phyloP scores from a whole-genome alignment of 495 filamentous ascomycete species.

The Darksidea phi region DNA sequence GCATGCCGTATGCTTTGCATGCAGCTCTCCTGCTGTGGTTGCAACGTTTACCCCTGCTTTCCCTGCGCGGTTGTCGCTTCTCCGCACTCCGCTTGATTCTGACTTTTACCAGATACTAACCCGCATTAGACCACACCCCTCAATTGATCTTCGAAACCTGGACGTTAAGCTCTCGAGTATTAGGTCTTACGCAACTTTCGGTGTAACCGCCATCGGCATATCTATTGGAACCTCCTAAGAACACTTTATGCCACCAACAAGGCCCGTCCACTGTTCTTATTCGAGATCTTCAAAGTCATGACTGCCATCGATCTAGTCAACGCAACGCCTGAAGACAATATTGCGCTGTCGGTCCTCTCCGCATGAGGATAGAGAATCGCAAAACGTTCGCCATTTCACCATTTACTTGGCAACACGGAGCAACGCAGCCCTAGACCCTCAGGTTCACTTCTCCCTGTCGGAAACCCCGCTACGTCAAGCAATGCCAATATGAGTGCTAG shows the following conservation, averaged over 20 bases:
- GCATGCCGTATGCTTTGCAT: conserved; percentile 30
- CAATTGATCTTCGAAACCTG: conserved; percentile 5
- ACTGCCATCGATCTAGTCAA: background rate
- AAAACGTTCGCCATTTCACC: background rate
- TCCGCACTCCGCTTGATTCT: conserved; percentile 19
- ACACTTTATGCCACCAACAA: background rate
- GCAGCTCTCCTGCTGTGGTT: conserved; percentile 23
- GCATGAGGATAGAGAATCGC: background rate
- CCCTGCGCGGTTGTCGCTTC: conserved; percentile 12
- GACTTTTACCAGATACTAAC: conserved; percentile 2
- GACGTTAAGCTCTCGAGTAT: background rate
- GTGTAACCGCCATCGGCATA: background rate
- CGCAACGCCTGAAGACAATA: background rate
- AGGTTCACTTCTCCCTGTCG: conserved; percentile 8
- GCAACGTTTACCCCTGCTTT: conserved; percentile 19
- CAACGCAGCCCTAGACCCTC: conserved; percentile 21
- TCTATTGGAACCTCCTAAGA: background rate
- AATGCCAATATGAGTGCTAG: conserved; percentile 9
- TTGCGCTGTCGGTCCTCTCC: background rate
- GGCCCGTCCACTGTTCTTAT: background rate
- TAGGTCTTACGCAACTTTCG: background rate
- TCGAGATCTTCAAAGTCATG: background rate
- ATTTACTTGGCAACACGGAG: conserved; percentile 24
- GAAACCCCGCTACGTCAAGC: conserved; percentile 28
- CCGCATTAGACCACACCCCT: conserved; percentile 13